Evolutionary conservation across 139 green algal genomes (phyloP).

Genomic region (Chlamydomonas applanata): DNA sequence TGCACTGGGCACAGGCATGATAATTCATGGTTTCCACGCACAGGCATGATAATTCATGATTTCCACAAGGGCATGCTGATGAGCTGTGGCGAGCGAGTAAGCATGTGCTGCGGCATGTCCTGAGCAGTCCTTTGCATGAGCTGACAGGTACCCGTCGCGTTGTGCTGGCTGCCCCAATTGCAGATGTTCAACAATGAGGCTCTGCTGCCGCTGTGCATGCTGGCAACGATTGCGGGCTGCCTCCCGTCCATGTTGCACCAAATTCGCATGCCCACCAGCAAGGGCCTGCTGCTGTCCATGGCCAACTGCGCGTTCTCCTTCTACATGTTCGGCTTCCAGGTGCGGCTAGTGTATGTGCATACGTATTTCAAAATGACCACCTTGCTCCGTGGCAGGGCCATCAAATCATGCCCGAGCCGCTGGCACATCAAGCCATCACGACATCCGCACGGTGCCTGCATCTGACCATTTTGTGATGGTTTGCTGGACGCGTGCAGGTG

Average conservation of each 20-base stretch:
- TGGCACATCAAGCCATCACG: no score
- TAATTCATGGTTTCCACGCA: background rate
- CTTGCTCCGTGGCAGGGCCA: no score
- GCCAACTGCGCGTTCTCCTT: slow-evolving; percentile 83
- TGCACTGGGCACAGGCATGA: no score
- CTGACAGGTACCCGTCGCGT: no score
- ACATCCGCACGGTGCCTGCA: no score
- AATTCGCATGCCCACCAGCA: slow-evolving; percentile 35
- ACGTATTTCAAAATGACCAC: background rate
- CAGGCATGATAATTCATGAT: slow-evolving; percentile 1
- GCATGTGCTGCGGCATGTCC: no score
- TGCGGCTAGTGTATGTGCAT: slow-evolving; percentile 17
- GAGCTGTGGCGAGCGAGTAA: no score
- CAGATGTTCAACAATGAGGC: no score
- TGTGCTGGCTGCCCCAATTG: background rate
- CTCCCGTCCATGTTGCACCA: slow-evolving; percentile 65
- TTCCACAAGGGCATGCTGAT: no score
- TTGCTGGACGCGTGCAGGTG: slow-evolving; percentile 61
- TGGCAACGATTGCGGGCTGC: slow-evolving; percentile 59
- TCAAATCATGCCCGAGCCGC: no score
- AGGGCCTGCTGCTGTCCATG: slow-evolving; percentile 79
- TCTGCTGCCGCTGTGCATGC: slow-evolving; percentile 55
- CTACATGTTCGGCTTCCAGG: slow-evolving; percentile 97
- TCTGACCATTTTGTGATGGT: no score
- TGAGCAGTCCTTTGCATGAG: no score